These are phyloP conservation scores for Paraurostyla sp. DNA, from an alignment of 73 alveolate genomes.

Conservation along the genomic window DNA sequence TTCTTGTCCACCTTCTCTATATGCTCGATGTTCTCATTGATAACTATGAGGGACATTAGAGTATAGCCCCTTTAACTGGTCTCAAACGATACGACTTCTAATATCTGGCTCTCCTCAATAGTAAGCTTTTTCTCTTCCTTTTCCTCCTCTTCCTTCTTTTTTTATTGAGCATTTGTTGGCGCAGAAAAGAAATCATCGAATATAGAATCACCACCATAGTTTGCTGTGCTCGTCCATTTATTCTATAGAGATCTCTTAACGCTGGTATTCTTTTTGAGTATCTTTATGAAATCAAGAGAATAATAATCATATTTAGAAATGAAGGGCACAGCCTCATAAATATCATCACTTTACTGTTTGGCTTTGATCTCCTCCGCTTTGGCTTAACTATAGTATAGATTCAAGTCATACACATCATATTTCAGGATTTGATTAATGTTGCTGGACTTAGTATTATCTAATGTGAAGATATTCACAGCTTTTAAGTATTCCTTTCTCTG, in stretches of 20 bases:
- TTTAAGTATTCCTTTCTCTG: conserved; percentile 56
- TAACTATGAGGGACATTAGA: conserved; percentile 22
- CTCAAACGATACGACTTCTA: conserved; percentile 30
- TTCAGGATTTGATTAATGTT: conserved; percentile 20
- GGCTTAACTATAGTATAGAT: not conserved
- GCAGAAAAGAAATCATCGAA: conserved; percentile 71
- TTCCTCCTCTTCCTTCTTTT: conserved; percentile 25
- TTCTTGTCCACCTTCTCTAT: conserved; percentile 52
- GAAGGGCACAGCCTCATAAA: not conserved
- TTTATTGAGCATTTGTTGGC: not conserved
- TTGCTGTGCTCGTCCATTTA: not conserved
- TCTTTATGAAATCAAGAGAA: conserved; percentile 31
- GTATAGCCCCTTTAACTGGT: conserved; percentile 63
- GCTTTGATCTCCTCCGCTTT: not conserved
- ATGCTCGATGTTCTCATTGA: conserved; percentile 17
- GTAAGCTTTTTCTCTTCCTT: conserved; percentile 31
- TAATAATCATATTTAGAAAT: conserved; percentile 9
- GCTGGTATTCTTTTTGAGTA: conserved; percentile 44
- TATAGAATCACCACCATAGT: conserved; percentile 36
- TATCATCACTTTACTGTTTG: not conserved
- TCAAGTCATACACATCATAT: not conserved
- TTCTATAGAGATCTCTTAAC: conserved; percentile 68
- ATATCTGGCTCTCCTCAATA: conserved; percentile 60
- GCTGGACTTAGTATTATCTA: not conserved
- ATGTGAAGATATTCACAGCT: conserved; percentile 41